A percentile compares a stretch with the other conserved stretches of the same genome.
Conservation (phyloP, 169 alveolate genomes). For the Plasmodium chabaudi region DNA sequence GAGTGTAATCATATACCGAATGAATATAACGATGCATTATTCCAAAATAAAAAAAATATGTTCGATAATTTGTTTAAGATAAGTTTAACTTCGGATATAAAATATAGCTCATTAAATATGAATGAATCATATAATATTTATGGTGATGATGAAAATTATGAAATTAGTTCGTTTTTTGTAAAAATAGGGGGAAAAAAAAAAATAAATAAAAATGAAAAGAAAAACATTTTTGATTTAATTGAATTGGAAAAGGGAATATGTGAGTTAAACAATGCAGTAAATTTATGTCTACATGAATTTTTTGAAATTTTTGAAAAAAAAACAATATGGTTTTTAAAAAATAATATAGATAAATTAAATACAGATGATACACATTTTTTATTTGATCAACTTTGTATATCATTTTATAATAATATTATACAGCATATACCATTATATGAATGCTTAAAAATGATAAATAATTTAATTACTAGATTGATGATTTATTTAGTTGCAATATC, state of each 20-base stretch:
- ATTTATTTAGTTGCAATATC: constrained; percentile 52
- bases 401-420: constrained; percentile 18
- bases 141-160: constrained; percentile 44
- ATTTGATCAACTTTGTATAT: constrained; percentile 47
- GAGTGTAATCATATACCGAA: background rate
- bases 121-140: constrained; percentile 30
- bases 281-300: constrained; percentile 64
- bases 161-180: constrained; percentile 64
- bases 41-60: background rate
- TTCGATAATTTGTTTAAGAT: constrained; percentile 11
- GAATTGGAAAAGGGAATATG: constrained; percentile 71
- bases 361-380: constrained; percentile 36
- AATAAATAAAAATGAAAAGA: constrained; percentile 1
- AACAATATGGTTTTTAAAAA: constrained; percentile 33
- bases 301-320: constrained; percentile 62
- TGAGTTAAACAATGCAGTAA: constrained; percentile 57
- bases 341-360: constrained; percentile 15
- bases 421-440: constrained; percentile 56
- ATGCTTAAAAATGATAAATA: constrained; percentile 34
- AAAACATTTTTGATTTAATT: constrained; percentile 41
- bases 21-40: background rate
- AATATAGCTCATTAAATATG: constrained; percentile 22
- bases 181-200: constrained; percentile 21
- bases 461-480: constrained; percentile 31
- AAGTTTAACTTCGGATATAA: constrained; percentile 28